phyloP scores from a whole-genome alignment of 805 yeast species.

The Candida boleticola region DNA sequence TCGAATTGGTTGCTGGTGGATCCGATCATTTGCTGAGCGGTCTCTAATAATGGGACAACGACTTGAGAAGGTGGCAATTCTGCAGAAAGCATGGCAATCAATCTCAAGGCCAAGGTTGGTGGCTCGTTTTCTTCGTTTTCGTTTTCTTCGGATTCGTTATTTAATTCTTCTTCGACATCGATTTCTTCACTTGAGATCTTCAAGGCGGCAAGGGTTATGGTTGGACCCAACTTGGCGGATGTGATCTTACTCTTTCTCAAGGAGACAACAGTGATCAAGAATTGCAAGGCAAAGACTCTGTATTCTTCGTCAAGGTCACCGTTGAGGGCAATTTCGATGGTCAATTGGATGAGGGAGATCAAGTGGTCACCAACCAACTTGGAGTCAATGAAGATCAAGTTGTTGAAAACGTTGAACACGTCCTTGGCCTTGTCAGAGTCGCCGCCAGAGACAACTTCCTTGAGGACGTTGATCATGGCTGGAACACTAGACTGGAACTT shows the following conservation, averaged over 20 bases:
- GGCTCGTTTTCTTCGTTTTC: conserved; percentile 92
- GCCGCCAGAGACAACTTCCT: conserved; percentile 61
- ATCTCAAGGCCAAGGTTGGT: conserved; percentile 70
- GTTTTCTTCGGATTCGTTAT: conserved; percentile 82
- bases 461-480: conserved; percentile 75
- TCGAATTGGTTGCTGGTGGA: conserved; percentile 66
- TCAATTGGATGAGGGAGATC: conserved; percentile 63
- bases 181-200: conserved; percentile 72
- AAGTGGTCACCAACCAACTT: conserved; percentile 76
- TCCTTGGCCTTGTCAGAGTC: conserved; percentile 72
- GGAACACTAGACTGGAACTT: conserved; percentile 72
- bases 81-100: conserved; percentile 72
- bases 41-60: conserved; percentile 72
- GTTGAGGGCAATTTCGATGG: conserved; percentile 73
- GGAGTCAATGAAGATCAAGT: conserved; percentile 71
- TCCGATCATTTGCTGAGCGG: conserved; percentile 50
- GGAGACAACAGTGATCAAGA: conserved; percentile 73
- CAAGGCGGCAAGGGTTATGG: conserved; percentile 69
- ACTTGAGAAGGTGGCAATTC: conserved; percentile 94
- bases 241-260: conserved; percentile 79
- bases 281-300: conserved; percentile 80
- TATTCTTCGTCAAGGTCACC: conserved; percentile 70
- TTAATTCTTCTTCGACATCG: conserved; percentile 74
- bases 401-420: conserved; percentile 82
- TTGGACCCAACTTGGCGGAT: conserved; percentile 80